Percentiles rank a stretch among this genome's conserved stretches.
phyloP scores from a whole-genome alignment of 2,329 filamentous ascomycete genomes.

The Tolypocladium cylindrosporum region DNA sequence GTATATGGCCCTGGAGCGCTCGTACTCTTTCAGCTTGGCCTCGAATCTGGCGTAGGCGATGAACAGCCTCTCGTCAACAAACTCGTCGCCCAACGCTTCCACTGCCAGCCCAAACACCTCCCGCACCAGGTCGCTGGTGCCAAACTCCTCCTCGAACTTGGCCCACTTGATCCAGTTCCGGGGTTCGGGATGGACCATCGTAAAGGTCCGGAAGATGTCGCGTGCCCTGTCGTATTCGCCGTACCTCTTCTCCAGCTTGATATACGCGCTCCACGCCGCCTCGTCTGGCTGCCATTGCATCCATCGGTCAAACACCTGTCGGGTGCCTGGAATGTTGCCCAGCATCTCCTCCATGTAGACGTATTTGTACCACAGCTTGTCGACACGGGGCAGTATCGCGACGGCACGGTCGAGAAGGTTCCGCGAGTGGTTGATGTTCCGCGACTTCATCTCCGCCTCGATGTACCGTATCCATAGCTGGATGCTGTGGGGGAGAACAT shows the following conservation, averaged over 20 bases:
- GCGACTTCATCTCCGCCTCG: conserved; percentile 85
- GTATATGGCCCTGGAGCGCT: conserved; percentile 88
- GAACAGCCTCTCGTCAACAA: conserved; percentile 92
- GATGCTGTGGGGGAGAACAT: conserved; percentile 81
- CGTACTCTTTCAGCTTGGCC: conserved; percentile 88
- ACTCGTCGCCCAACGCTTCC: conserved; percentile 84
- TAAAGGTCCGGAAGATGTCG: conserved; percentile 82
- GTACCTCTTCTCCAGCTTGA: conserved; percentile 94
- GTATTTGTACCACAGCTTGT: conserved; percentile 99
- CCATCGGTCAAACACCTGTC: conserved; percentile 95
- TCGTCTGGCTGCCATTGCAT: conserved; percentile 98
- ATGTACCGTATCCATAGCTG: conserved; percentile 88
- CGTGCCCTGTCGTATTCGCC: conserved; percentile 85
- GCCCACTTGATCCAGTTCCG: conserved; percentile 99
- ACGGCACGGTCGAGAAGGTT: conserved; percentile 95
- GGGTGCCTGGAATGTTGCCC: conserved; percentile 82
- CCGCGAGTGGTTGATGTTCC: conserved; percentile 93
- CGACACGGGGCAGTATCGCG: conserved; percentile 77
- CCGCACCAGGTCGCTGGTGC: conserved; percentile 81
- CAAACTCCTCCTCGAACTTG: conserved; percentile 91
- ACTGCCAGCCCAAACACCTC: conserved; percentile 86
- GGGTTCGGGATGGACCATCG: conserved; percentile 84
- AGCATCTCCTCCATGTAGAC: conserved; percentile 98
- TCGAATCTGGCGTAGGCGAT: conserved; percentile 94
- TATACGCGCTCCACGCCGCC: conserved; percentile 89